Conservation (phyloP, 306 rosid species). For the Astragalus glycyphyllos region DNA sequence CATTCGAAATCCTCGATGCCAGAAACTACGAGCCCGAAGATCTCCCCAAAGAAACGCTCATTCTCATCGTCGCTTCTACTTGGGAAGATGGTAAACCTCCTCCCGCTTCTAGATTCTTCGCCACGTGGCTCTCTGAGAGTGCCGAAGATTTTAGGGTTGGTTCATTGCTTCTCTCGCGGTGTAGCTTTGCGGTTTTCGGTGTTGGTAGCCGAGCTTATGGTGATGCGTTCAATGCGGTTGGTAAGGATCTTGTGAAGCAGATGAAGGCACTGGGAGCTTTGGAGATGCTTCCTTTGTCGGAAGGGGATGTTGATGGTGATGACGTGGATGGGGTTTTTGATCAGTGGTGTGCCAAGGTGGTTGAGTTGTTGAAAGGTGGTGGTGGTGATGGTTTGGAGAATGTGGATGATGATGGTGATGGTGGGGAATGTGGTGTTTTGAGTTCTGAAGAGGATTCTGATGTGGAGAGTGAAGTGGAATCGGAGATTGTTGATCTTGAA, state of each 20-base stretch:
- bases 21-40: constrained; percentile 85
- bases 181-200: constrained; percentile 77
- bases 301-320: constrained; percentile 78
- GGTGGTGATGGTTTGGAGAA: constrained; percentile 47
- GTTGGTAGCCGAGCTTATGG: constrained; percentile 88
- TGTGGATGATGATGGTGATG: constrained; percentile 46
- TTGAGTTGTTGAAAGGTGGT: constrained; percentile 56
- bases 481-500: constrained; percentile 88
- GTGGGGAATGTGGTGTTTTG: constrained; percentile 52
- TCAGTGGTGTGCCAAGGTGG: constrained; percentile 67
- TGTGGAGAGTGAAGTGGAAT: constrained; percentile 52
- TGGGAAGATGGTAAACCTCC: constrained; percentile 93
- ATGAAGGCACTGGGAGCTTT: constrained; percentile 73
- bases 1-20: constrained; percentile 67
- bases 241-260: constrained; percentile 58
- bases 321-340: constrained; percentile 71
- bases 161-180: constrained; percentile 67
- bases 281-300: constrained; percentile 72
- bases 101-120: constrained; percentile 58
- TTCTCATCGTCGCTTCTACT: constrained; percentile 79
- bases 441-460: constrained; percentile 61
- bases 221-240: constrained; percentile 68
- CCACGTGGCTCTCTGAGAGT: constrained; percentile 86
- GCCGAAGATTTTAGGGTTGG: constrained; percentile 86
- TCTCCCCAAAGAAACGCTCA: constrained; percentile 69